phyloP scores from a whole-genome alignment of 148 eudicot species.

The Simmondsia chinensis region DNA sequence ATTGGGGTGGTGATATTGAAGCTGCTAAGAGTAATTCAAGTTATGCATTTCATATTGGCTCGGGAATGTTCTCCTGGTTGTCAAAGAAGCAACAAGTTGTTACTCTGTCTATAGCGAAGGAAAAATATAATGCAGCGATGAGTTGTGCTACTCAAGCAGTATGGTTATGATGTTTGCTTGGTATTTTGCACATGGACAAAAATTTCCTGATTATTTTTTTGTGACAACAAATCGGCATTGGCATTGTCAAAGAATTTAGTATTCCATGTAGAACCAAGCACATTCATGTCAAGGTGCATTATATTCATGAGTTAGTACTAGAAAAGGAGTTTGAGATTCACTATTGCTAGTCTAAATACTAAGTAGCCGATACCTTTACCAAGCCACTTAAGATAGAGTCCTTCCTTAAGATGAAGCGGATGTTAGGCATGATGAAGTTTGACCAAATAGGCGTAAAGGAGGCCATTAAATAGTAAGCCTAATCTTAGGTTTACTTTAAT shows the following conservation, averaged over 20 bases:
- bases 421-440: no score
- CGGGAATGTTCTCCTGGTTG: conserved; percentile 4
- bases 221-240: no score
- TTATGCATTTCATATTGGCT: conserved; percentile 3
- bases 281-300: no score
- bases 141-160: conserved; percentile 4
- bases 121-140: not conserved
- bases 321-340: not conserved
- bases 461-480: not conserved
- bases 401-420: not conserved
- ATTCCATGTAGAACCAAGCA: no score
- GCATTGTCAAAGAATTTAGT: no score
- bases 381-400: not conserved
- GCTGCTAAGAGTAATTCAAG: not conserved
- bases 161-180: not conserved
- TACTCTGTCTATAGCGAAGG: no score
- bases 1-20: conserved; percentile 3
- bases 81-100: conserved; percentile 4
- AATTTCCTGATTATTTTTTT: not conserved
- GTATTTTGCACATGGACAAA: not conserved
- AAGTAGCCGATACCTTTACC: conserved; percentile 2
- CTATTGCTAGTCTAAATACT: not conserved
- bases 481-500: no score
- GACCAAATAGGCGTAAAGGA: conserved; percentile 1
- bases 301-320: not conserved